A percentile compares a stretch with the other conserved stretches of the same genome.
Evolutionary conservation across 208 protist species (phyloP).

Genomic region (Balamuthia mandrillaris): DNA sequence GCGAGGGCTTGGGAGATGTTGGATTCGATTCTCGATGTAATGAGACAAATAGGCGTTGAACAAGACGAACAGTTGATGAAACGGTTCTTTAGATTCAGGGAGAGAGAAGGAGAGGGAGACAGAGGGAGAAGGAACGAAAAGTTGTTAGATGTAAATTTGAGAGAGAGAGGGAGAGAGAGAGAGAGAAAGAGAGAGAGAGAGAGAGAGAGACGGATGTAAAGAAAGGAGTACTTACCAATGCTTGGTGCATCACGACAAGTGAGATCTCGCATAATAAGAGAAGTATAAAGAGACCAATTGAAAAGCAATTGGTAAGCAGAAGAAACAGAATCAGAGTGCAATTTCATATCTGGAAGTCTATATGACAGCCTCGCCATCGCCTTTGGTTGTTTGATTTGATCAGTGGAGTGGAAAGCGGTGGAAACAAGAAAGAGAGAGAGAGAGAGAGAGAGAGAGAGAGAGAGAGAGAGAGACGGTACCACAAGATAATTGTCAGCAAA

Average conservation of each 20-base stretch:
- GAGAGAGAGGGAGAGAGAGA: background rate
- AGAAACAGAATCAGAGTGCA: background rate
- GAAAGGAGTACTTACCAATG: background rate
- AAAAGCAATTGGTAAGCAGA: constrained; percentile 2
- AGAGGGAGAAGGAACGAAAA: background rate
- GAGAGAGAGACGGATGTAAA: background rate
- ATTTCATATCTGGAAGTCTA: no score
- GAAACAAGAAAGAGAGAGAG: background rate
- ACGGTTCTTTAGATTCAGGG: background rate
- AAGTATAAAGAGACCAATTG: constrained; percentile 25
- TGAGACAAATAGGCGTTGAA: constrained; percentile 10
- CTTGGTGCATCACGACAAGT: constrained; percentile 9
- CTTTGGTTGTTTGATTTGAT: background rate
- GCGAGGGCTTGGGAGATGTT: background rate
- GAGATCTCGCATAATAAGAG: constrained; percentile 33
- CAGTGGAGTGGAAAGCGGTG: background rate
- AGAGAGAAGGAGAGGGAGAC: background rate
- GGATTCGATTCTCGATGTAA: constrained; percentile 11
- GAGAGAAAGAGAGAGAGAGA: background rate
- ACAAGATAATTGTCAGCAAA: constrained; percentile 9
- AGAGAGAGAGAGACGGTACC: background rate
- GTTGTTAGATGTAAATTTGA: background rate
- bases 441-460: background rate
- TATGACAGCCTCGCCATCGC: no score
- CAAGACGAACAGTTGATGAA: constrained; percentile 1